These are phyloP conservation scores for Picea sitchensis DNA, from an alignment of 75 land plant genomes.

Conservation along the genomic window DNA sequence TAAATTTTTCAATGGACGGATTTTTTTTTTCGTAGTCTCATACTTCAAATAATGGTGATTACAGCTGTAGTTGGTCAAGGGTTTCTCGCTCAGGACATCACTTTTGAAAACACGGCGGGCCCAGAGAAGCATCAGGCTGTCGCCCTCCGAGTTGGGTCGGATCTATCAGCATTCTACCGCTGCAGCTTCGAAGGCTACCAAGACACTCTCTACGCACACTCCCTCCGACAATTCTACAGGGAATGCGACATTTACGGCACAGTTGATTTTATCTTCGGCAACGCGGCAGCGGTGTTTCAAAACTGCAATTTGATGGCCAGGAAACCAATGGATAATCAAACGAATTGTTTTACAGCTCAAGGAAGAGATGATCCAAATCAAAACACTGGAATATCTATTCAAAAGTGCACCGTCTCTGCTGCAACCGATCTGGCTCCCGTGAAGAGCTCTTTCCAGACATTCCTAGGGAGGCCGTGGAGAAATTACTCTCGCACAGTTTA, in stretches of 20 bases:
- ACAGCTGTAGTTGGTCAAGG: conserved; percentile 41
- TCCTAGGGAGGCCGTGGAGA: conserved; percentile 18
- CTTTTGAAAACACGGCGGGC: conserved; percentile 57
- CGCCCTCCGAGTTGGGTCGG: conserved; percentile 42
- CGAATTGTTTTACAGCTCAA: conserved; percentile 52
- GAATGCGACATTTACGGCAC: conserved; percentile 53
- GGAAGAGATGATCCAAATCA: conserved; percentile 32
- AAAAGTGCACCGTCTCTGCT: conserved; percentile 17
- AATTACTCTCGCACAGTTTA: conserved; percentile 15
- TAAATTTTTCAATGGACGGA: background rate
- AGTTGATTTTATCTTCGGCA: conserved; percentile 58
- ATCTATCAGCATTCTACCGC: conserved; percentile 36
- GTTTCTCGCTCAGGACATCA: conserved; percentile 43
- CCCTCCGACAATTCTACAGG: conserved; percentile 50
- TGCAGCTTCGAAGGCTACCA: conserved; percentile 48
- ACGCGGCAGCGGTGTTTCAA: conserved; percentile 46
- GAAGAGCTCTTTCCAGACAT: background rate
- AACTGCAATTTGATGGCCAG: conserved; percentile 38
- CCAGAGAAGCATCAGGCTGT: conserved; percentile 55
- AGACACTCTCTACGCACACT: conserved; percentile 54
- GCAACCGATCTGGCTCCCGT: conserved; percentile 11
- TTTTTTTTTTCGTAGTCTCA: background rate
- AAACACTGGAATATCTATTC: conserved; percentile 40
- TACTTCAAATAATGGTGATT: background rate
- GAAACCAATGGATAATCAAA: conserved; percentile 25